phyloP scores from a whole-genome alignment of 2,329 filamentous ascomycete species.

The Pseudohalonectria lignicola region DNA sequence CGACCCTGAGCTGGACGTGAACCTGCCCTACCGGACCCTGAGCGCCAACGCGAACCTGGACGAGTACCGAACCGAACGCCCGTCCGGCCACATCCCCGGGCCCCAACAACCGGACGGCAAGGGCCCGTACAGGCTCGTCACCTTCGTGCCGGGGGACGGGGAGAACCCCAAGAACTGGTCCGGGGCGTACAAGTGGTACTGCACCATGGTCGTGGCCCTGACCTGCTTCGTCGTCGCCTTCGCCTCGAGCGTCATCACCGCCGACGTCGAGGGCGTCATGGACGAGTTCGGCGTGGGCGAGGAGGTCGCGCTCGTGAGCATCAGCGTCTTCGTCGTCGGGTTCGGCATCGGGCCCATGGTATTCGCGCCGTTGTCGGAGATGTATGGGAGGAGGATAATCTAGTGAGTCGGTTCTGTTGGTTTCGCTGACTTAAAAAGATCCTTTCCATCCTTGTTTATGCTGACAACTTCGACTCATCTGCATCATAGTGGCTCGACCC shows the following conservation, averaged over 20 bases:
- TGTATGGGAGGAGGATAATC: constrained; percentile 60
- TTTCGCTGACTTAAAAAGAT: neutral
- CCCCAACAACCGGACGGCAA: constrained; percentile 11
- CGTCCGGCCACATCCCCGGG: constrained; percentile 38
- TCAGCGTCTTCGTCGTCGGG: constrained; percentile 70
- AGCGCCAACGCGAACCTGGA: constrained; percentile 38
- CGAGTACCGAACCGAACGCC: constrained; percentile 48
- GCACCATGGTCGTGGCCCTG: constrained; percentile 71
- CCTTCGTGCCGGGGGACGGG: constrained; percentile 58
- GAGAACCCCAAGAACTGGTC: constrained; percentile 83
- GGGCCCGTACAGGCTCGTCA: constrained; percentile 40
- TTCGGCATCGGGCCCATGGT: constrained; percentile 73
- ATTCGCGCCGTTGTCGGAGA: constrained; percentile 69
- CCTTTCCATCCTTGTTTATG: neutral
- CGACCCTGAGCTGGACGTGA: constrained; percentile 19
- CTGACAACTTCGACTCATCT: neutral
- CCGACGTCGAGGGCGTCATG: constrained; percentile 55
- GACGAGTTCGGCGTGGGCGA: constrained; percentile 56
- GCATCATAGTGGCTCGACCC: constrained; percentile 46
- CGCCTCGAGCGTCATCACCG: constrained; percentile 64
- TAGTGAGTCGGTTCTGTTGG: no score
- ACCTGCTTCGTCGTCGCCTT: constrained; percentile 69
- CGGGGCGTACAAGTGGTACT: constrained; percentile 69
- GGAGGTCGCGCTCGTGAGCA: constrained; percentile 61
- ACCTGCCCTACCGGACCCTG: constrained; percentile 47